Conservation (phyloP, 2,329 filamentous ascomycete genomes). For the Conoideocrella luteorostrata region DNA sequence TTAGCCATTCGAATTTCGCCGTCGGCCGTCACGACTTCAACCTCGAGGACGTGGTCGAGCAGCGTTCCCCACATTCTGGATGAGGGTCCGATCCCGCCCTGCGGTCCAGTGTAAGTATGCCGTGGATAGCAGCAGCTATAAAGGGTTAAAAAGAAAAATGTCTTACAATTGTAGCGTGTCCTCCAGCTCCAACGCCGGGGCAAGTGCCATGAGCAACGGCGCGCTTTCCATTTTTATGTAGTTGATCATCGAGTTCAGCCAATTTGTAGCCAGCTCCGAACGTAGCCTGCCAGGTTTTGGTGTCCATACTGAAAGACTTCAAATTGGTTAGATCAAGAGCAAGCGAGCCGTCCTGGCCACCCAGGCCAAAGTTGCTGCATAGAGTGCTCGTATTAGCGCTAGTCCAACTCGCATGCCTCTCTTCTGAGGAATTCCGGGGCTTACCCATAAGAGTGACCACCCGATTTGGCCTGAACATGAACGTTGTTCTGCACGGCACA, state of each 20-base stretch:
- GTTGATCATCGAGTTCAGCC: conserved; percentile 41
- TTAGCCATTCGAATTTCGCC: conserved; percentile 44
- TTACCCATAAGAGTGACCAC: conserved; percentile 59
- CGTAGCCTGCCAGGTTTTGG: conserved; percentile 44
- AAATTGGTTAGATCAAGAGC: conserved; percentile 50
- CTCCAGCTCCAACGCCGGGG: conserved; percentile 52
- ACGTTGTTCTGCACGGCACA: conserved; percentile 45
- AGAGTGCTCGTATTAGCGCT: no score
- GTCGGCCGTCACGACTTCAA: conserved; percentile 50
- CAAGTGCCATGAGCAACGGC: conserved; percentile 56
- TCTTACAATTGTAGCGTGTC: conserved; percentile 50
- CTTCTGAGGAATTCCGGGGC: no score
- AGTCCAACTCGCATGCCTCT: no score
- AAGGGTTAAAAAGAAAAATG: no score
- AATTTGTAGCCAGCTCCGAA: conserved; percentile 49
- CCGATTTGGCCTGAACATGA: conserved; percentile 56
- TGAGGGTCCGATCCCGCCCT: conserved; percentile 53
- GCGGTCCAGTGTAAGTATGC: conserved; percentile 1
- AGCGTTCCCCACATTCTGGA: conserved; percentile 53
- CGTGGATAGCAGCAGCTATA: no score
- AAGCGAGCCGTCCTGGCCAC: conserved; percentile 44
- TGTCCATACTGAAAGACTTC: conserved; percentile 47
- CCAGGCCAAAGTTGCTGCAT: conserved; percentile 35
- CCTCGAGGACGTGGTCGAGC: conserved; percentile 48
- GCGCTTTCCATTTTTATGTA: conserved; percentile 46